These are phyloP conservation scores for Astrothelium macrocarpum DNA, from an alignment of 495 filamentous ascomycete genomes.

Conservation along the genomic window DNA sequence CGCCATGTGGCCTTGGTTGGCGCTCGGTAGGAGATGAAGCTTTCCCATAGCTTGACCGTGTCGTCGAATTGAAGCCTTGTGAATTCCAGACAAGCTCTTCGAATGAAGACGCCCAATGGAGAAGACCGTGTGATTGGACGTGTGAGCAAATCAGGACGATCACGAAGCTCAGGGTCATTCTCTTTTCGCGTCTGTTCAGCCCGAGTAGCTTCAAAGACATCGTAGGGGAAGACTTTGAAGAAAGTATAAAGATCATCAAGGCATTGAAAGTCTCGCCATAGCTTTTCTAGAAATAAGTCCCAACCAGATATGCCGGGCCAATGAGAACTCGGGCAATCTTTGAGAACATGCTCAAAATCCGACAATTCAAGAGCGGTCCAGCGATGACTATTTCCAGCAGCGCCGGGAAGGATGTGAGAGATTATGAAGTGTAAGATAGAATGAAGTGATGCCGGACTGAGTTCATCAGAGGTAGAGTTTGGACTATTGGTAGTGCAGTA, in stretches of 20 bases:
- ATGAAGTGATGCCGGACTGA: conserved; percentile 34
- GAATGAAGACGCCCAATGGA: conserved; percentile 75
- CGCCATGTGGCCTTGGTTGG: conserved; percentile 64
- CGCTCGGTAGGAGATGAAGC: conserved; percentile 67
- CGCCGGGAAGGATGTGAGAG: conserved; percentile 54
- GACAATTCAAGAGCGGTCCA: neutral
- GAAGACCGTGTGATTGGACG: conserved; percentile 48
- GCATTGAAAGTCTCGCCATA: conserved; percentile 71
- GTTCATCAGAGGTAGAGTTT: conserved; percentile 44
- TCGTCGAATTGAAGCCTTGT: conserved; percentile 69
- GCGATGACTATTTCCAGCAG: conserved; percentile 10
- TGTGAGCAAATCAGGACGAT: neutral
- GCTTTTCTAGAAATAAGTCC: conserved; percentile 71
- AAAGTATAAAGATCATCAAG: conserved; percentile 53
- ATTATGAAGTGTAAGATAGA: conserved; percentile 80
- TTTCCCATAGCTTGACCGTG: conserved; percentile 63
- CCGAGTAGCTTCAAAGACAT: conserved; percentile 15
- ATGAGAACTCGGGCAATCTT: conserved; percentile 32
- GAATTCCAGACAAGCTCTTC: conserved; percentile 70
- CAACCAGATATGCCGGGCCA: conserved; percentile 72
- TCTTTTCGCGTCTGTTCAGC: neutral
- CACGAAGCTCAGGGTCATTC: neutral
- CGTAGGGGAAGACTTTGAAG: conserved; percentile 25
- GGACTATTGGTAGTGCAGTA: conserved; percentile 69
- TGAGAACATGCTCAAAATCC: conserved; percentile 26